phyloP scores from a whole-genome alignment of 768 basidiomycete species.

The Gymnopilus junonius region DNA sequence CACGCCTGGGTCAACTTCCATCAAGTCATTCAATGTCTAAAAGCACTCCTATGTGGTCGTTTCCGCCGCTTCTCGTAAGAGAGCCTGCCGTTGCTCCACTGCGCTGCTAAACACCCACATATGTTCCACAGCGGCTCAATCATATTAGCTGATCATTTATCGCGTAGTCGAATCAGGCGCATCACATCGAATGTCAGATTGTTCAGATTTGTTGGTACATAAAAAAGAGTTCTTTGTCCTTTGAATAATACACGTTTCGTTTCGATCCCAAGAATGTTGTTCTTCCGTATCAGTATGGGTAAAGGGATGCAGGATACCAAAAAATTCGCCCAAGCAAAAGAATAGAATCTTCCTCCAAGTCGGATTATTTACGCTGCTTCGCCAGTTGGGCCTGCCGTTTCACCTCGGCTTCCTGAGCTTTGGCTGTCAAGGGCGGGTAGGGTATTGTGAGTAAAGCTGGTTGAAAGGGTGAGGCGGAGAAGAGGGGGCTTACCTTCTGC shows the following conservation, averaged over 20 bases:
- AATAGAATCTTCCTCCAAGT: background rate
- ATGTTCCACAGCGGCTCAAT: too few relatives aligned
- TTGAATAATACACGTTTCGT: background rate
- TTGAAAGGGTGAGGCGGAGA: background rate
- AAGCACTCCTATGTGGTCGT: too few relatives aligned
- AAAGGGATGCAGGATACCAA: background rate
- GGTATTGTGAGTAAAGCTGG: background rate
- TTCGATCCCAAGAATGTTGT: background rate
- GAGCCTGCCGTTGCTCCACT: too few relatives aligned
- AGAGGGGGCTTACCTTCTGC: conserved; percentile 64
- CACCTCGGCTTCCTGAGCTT: conserved; percentile 63
- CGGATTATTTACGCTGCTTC: conserved; percentile 16
- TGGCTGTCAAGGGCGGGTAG: conserved; percentile 46
- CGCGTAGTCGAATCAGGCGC: background rate
- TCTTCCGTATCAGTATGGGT: background rate
- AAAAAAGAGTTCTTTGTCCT: background rate
- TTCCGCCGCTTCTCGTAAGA: too few relatives aligned
- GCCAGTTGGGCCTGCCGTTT: conserved; percentile 55
- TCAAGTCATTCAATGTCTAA: too few relatives aligned
- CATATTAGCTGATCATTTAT: too few relatives aligned
- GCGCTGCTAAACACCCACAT: too few relatives aligned
- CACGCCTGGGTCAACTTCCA: too few relatives aligned
- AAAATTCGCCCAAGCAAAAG: background rate
- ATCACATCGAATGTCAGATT: background rate
- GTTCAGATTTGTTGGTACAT: background rate